Percentiles rank a stretch among this genome's conserved stretches.
These are phyloP conservation scores for Xylariaceae sp. DNA, from an alignment of 2,329 filamentous ascomycete genomes.

Conservation along the genomic window DNA sequence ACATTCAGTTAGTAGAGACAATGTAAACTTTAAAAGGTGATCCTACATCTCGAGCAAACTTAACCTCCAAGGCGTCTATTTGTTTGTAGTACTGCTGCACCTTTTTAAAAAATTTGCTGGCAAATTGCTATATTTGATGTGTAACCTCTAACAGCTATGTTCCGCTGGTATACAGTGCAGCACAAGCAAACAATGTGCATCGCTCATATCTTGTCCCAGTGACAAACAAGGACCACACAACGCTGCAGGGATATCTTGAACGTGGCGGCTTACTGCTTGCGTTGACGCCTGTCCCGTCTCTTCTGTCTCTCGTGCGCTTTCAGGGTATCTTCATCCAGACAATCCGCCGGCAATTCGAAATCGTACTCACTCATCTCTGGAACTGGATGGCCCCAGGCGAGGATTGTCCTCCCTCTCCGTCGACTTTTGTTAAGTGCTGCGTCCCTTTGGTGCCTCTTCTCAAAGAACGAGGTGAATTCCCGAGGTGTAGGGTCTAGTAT, in stretches of 20 bases:
- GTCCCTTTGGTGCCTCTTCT: constrained; percentile 79
- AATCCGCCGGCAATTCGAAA: constrained; percentile 76
- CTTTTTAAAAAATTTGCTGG: not conserved
- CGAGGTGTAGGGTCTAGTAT: constrained; percentile 52
- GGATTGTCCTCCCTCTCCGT: constrained; percentile 70
- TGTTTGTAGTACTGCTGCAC: not conserved
- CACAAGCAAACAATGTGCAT: not conserved
- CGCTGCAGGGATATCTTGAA: not conserved
- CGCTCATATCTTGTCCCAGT: not conserved
- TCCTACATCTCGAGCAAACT: not conserved
- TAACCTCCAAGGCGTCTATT: not conserved
- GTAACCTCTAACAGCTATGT: constrained; percentile 8
- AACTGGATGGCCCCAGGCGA: constrained; percentile 83
- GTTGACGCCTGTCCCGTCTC: constrained; percentile 64
- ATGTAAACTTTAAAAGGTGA: too few relatives aligned
- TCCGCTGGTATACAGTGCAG: constrained; percentile 1
- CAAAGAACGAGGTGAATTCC: constrained; percentile 87
- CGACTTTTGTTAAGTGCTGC: constrained; percentile 76
- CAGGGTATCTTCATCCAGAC: constrained; percentile 61
- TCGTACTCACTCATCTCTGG: constrained; percentile 75
- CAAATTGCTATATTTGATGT: not conserved
- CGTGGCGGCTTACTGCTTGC: constrained; percentile 43
- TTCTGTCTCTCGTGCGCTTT: constrained; percentile 68
- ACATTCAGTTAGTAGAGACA: too few relatives aligned
- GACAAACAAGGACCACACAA: not conserved